Base-by-base conservation (phyloP, 164 flowering plant genomes). In the Stephania japonica region DNA sequence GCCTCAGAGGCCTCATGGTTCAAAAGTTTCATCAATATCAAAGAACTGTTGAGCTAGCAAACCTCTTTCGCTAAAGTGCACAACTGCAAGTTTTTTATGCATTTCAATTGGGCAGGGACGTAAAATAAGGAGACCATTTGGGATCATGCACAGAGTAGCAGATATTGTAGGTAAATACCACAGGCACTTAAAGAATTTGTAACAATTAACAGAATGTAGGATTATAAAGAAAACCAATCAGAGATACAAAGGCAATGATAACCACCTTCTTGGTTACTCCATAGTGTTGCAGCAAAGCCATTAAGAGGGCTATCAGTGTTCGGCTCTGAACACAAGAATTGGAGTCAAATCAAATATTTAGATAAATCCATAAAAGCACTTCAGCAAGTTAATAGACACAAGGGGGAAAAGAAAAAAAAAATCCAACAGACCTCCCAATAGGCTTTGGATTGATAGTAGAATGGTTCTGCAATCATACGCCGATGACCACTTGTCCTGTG, bases 401-500 rank as follows among this genome's bases (percentile, higher is more conserved):
- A 68, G 18, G 0, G 24, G n/a, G 42, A 68, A 68, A 19, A 5
- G 24, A 38, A 66, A 70, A 23, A 41, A 24, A 74, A 32, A 50
- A 61, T 44, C 50, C 25, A 43, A 50, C 84, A 72, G 5, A 90
- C 94, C 94, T 88, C 89, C 94, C 70, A 90, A 69, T 53, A 90
- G 80, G 79, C 94, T 86, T 75, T 90, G 94, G 65, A 88, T 87
- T 70, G 92, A 90, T 73, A 90, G 73, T 80, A 90, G 94, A 75
- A 88, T 83, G 47, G 92, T 88, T 81, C 89, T 82, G 80, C 87
- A 85, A 80, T 90, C 94, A 81, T 90, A 88, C 44, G 92, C 92
- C 43, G 94, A 88, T 25, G 94, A 87, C 92, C 94, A 90, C 80
- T 90, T 88, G 79, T 90, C 94, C 94, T 88, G 41, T 23, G 50